A percentile compares a stretch with the other conserved stretches of the same genome.
Evolutionary conservation across 116 monocot genomes (phyloP).

Genomic region (Iris pallida): DNA sequence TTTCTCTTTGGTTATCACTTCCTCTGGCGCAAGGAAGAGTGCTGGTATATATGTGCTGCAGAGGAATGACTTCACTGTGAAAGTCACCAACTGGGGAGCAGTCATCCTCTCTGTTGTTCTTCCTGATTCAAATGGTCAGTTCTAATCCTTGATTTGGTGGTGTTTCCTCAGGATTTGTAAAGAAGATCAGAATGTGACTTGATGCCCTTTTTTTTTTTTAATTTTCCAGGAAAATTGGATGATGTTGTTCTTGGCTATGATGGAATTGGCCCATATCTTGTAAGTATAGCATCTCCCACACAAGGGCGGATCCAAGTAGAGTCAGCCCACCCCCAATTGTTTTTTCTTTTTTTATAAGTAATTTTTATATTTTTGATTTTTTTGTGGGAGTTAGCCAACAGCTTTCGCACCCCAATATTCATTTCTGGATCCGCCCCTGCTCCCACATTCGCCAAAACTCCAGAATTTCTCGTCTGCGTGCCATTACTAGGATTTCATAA

Average conservation of each 20-base stretch:
- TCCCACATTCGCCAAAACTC: too few relatives aligned
- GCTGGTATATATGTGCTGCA: slow-evolving; percentile 50
- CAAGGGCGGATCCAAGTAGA: too few relatives aligned
- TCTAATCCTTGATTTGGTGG: neutral
- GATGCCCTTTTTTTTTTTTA: slow-evolving; percentile 3
- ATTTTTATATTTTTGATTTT: too few relatives aligned
- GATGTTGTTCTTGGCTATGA: slow-evolving; percentile 53
- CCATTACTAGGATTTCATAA: too few relatives aligned
- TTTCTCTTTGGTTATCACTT: too few relatives aligned
- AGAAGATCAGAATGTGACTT: neutral
- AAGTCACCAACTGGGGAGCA: slow-evolving; percentile 71
- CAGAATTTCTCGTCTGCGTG: too few relatives aligned
- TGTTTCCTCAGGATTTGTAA: neutral
- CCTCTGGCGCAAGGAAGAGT: neutral
- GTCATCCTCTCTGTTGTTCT: slow-evolving; percentile 71
- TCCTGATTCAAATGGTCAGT: slow-evolving; percentile 56
- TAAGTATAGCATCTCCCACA: slow-evolving; percentile 6
- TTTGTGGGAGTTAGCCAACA: too few relatives aligned
- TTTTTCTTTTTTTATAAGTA: too few relatives aligned
- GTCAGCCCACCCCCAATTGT: too few relatives aligned
- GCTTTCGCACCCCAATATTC: too few relatives aligned
- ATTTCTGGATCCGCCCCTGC: too few relatives aligned
- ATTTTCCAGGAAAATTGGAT: slow-evolving; percentile 22
- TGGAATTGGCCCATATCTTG: slow-evolving; percentile 28
- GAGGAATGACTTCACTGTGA: slow-evolving; percentile 47